Evolutionary conservation across 805 yeast genomes (phyloP), one percentile per base, ranked within the genome.

Genomic region (Hanseniaspora thailandica): DNA sequence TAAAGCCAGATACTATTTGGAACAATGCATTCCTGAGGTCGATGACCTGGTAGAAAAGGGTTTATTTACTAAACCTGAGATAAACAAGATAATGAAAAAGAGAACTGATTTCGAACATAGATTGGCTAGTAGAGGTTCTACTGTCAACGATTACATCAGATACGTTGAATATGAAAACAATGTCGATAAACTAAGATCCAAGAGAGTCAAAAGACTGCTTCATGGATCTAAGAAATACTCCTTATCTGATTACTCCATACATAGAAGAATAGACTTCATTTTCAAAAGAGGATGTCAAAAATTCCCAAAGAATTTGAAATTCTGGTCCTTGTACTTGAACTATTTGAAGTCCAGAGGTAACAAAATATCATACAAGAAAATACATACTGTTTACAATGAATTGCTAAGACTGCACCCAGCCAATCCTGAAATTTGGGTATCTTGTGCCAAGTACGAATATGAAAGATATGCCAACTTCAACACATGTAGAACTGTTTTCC

Each of bases 81-180:
- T 88, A 58, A 80, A 82, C 39, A 75, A 76, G 71, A 83, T 93
- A 52, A 86, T 90, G 87, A 82, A 93, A 69, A 78, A 88, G 63
- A 77, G 98, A 70, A 90, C 97, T 0, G 97, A 89, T 68, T 93
- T 88, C 61, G 99, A 93, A 68, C 96, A 93, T 66, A 71, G 95
- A 55, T 77, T 93, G 52, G 77, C 78, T 44, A 86, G 95, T 41
- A 76, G 97, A 66, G 95, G 93, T 1, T 78, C 89, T 12, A 80
- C 76, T 57, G 77, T 86, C 2, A 70, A 77, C 51, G 97, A 90
- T 66, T 94, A 81, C 62, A 64, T 86, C 54, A 76, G 77, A 59
- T 93, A 93, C 65, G 77, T 83, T 44, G 84, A 79, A 51, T 94
- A 82, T 63, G 99, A 93, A 63, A 73, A 66, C 55, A 83, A 82